A percentile compares a stretch with the other conserved stretches of the same genome.
Evolutionary conservation across 257 asterid genomes (phyloP).

Genomic region (Coffea eugenioides): DNA sequence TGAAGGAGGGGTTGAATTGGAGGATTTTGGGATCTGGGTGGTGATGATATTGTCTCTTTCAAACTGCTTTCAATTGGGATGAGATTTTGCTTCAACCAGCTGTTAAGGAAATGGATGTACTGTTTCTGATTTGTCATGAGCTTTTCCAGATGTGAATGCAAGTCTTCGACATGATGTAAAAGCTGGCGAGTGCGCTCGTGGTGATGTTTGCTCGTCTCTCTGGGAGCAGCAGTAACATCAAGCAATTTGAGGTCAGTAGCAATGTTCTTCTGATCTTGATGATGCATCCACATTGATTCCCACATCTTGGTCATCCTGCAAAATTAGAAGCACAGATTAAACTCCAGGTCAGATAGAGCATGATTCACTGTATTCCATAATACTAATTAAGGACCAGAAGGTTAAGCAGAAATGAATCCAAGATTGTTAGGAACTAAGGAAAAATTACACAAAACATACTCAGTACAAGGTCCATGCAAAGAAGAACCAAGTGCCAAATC

Average conservation of each 20-base stretch:
- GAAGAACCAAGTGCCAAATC: background rate
- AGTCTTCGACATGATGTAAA: slow-evolving; percentile 73
- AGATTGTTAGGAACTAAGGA: no score
- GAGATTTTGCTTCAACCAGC: slow-evolving; percentile 79
- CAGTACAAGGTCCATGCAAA: background rate
- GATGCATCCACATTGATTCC: slow-evolving; percentile 71
- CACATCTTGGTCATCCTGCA: slow-evolving; percentile 93
- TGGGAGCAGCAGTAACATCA: slow-evolving; percentile 63
- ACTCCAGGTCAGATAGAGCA: background rate
- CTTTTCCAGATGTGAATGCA: slow-evolving; percentile 64
- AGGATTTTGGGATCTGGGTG: slow-evolving; percentile 65
- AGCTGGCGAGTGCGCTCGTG: slow-evolving; percentile 78
- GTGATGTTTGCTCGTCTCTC: slow-evolving; percentile 85
- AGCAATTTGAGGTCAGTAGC: slow-evolving; percentile 53
- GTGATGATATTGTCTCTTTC: slow-evolving; percentile 79
- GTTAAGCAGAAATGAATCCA: background rate
- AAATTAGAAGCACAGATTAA: slow-evolving; percentile 7
- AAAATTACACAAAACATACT: no score
- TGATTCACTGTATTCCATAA: background rate
- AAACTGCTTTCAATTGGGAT: slow-evolving; percentile 78
- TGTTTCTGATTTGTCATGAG: slow-evolving; percentile 67
- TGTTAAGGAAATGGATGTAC: slow-evolving; percentile 68
- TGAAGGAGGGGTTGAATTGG: slow-evolving; percentile 59
- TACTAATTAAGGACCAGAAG: background rate
- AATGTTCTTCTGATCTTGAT: slow-evolving; percentile 57